A percentile compares a stretch with the other conserved stretches of the same genome.
Conservation (phyloP, 1,139 yeast genomes). For the Tardiomyces digboiensis region DNA sequence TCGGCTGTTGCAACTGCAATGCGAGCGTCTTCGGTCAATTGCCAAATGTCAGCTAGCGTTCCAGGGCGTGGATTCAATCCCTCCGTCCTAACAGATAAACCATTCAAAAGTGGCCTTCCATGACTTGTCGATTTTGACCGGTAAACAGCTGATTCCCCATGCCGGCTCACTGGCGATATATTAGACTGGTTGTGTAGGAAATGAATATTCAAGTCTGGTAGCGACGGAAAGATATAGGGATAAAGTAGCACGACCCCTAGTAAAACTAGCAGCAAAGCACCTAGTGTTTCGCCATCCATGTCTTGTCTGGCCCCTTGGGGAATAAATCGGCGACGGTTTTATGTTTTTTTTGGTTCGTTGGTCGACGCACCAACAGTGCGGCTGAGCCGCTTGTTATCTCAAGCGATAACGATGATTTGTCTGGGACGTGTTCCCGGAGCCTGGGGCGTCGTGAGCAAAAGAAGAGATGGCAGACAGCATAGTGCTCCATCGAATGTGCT, state of each 20-base stretch:
- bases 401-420: too few species aligned
- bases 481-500: not conserved
- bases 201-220: conserved; percentile 42
- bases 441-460: not conserved
- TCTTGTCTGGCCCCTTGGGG: too few species aligned
- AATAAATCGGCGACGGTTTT: too few species aligned
- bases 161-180: conserved; percentile 40
- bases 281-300: conserved; percentile 9
- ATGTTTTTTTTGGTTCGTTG: too few species aligned
- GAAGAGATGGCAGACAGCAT: not conserved
- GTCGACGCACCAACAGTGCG: too few species aligned
- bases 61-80: not conserved
- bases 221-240: conserved; percentile 20
- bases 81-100: conserved; percentile 38
- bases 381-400: too few species aligned
- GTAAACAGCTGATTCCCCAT: conserved; percentile 52
- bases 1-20: not conserved
- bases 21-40: not conserved
- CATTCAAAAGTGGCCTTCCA: conserved; percentile 33
- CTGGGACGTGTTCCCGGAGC: too few species aligned
- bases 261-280: conserved; percentile 14
- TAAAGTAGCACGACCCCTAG: conserved; percentile 14
- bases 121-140: conserved; percentile 45
- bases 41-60: not conserved
- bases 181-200: conserved; percentile 48